Percentiles rank a stretch among this genome's conserved stretches.
Conservation (phyloP, 2,329 filamentous ascomycete species). For the Colletotrichum trifolii region DNA sequence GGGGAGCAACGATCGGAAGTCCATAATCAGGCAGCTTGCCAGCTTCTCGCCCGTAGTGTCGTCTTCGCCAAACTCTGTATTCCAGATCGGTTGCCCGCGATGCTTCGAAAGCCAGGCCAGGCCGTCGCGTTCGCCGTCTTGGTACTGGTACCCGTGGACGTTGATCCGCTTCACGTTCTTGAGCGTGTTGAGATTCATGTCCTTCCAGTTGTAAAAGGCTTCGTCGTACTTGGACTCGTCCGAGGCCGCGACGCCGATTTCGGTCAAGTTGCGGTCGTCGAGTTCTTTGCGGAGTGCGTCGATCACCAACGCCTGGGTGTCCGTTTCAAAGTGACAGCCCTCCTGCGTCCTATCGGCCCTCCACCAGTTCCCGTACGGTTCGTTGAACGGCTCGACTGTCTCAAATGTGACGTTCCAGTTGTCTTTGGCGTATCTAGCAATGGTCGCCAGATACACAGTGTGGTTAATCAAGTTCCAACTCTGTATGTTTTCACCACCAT, state of each 20-base stretch:
- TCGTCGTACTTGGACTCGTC: slow-evolving; percentile 54
- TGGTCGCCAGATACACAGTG: slow-evolving; percentile 52
- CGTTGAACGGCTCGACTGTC: slow-evolving; percentile 55
- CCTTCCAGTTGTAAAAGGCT: slow-evolving; percentile 48
- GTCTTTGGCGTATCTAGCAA: slow-evolving; percentile 50
- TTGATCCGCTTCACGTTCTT: slow-evolving; percentile 50
- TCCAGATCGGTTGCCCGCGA: slow-evolving; percentile 50
- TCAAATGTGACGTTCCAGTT: slow-evolving; percentile 53
- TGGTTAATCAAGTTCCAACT: slow-evolving; percentile 51
- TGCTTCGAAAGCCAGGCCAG: slow-evolving; percentile 45
- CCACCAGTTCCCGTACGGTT: slow-evolving; percentile 53
- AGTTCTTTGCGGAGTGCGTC: slow-evolving; percentile 47
- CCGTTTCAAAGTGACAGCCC: slow-evolving; percentile 54
- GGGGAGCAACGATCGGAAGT: slow-evolving; percentile 53
- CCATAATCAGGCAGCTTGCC: slow-evolving; percentile 50
- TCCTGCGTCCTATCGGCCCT: slow-evolving; percentile 57
- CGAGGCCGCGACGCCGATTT: slow-evolving; percentile 49
- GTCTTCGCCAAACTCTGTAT: slow-evolving; percentile 55
- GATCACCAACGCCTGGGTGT: slow-evolving; percentile 50
- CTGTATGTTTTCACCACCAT: slow-evolving; percentile 53
- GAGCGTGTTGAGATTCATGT: slow-evolving; percentile 42
- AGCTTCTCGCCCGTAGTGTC: slow-evolving; percentile 50
- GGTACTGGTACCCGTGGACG: slow-evolving; percentile 55
- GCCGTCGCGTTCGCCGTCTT: slow-evolving; percentile 45
- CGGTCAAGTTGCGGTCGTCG: slow-evolving; percentile 45